Evolutionary conservation across 352 stramenopile genomes (phyloP), one percentile per base, ranked within the genome.

Genomic region (Globisporangium alternatum): DNA sequence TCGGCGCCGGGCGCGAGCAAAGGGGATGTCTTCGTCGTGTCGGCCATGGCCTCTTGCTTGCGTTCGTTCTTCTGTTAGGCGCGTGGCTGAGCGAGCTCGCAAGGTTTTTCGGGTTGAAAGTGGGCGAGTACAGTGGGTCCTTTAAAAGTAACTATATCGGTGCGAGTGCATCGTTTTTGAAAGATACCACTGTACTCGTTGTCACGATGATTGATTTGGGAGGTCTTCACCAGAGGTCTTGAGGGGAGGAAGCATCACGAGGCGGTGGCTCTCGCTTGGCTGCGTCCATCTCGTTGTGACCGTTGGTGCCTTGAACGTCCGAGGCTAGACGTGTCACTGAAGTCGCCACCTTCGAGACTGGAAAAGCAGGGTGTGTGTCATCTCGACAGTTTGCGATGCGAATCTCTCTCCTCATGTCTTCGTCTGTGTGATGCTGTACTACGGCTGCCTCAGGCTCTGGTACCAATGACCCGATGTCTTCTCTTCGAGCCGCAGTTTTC

Each of bases 1-100:
- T 85, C 74, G 1, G 66, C 66, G 43, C 67, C 67, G 12, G 74
- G 74, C 63, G 75, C 74, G 21, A 85, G 69, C 56, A 85, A 65
- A 13, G 75, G 70, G 62, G 74, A 81, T 43, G 64, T 68, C 71
- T 64, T 66, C 19, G 31, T 66, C 8, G 31, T 66, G 64, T 82
- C 77, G 15, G 74, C 65, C 74, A 83, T 85, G 45, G 48, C 31
- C 45, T 19, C 22, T 53, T 28, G 5, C 15, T 5, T 21, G 30
- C 15, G 13, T 56, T 30, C 43, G n/a, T 63, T 54, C 43, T 54
- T 63, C 57, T 63, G 57, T 56, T 53, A 30, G 25, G 25, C 25
- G 25, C 25, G 25, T 28, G 25, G 25, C 25, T 28, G 25, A 28
- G 25, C 25, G 25, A 28, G 25, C 25, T 28, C 25, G 25, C 25